Percentiles rank a stretch among this genome's conserved stretches.
These are phyloP conservation scores for Capsicum pubescens DNA, from an alignment of 257 asterid species.

Conservation along the genomic window DNA sequence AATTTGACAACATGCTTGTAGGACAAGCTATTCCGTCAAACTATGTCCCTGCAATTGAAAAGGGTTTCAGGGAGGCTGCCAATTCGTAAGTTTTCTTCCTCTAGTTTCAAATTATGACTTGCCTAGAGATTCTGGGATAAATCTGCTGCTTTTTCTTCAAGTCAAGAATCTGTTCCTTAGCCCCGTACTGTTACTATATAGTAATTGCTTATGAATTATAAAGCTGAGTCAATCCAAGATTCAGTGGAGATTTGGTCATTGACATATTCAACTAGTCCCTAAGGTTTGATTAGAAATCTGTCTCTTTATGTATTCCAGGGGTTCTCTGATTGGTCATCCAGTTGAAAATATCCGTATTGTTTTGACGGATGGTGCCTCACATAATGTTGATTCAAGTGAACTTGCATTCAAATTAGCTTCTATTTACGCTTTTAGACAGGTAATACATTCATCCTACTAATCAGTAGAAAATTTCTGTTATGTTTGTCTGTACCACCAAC, in stretches of 20 bases:
- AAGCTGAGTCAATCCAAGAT: background rate
- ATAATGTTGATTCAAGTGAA: conserved; percentile 99
- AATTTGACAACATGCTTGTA: conserved; percentile 82
- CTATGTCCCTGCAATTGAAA: conserved; percentile 95
- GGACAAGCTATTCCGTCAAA: conserved; percentile 92
- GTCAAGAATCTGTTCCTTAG: background rate
- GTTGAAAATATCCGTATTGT: conserved; percentile 88
- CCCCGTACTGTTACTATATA: background rate
- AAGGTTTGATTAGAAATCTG: background rate
- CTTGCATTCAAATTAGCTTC: conserved; percentile 98
- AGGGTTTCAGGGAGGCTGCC: conserved; percentile 97
- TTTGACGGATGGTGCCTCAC: conserved; percentile 92
- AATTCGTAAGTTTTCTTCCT: conserved; percentile 74
- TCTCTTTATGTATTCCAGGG: conserved; percentile 61
- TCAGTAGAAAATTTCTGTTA: background rate
- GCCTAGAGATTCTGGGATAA: background rate
- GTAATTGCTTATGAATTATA: conserved; percentile 1
- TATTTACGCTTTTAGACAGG: conserved; percentile 98
- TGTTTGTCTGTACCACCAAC: background rate
- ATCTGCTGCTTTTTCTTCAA: background rate
- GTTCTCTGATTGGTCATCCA: conserved; percentile 97
- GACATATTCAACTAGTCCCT: background rate
- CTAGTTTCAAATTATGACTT: conserved; percentile 9
- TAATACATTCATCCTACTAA: conserved; percentile 38
- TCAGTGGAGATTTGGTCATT: background rate